phyloP scores from a whole-genome alignment of 768 basidiomycete genomes.

The Termitomyces sp. region DNA sequence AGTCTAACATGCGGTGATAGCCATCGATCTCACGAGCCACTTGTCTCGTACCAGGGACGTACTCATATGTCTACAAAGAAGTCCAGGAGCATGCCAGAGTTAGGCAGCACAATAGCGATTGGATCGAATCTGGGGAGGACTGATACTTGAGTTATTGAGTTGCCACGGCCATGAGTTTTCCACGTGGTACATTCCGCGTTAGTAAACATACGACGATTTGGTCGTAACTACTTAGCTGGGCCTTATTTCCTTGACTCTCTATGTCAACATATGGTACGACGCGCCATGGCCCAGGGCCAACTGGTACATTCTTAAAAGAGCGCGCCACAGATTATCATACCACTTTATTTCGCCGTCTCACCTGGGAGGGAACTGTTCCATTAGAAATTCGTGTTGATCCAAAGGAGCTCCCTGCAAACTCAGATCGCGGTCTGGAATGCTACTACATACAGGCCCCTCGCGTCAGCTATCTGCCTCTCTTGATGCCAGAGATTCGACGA shows the following conservation, averaged over 20 bases:
- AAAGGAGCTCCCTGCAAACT: slow-evolving; percentile 85
- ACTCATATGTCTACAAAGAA: not conserved
- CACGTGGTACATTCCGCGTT: not conserved
- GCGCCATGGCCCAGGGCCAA: slow-evolving; percentile 36
- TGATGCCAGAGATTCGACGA: slow-evolving; percentile 83
- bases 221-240: not conserved
- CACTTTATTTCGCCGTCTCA: slow-evolving; percentile 79
- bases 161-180: not conserved
- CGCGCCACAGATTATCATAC: slow-evolving; percentile 49
- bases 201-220: not conserved
- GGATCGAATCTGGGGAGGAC: not conserved
- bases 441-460: slow-evolving; percentile 90
- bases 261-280: slow-evolving; percentile 53
- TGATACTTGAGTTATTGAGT: no score
- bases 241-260: slow-evolving; percentile 1
- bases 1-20: not conserved
- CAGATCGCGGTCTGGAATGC: slow-evolving; percentile 83
- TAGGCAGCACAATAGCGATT: not conserved
- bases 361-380: slow-evolving; percentile 89
- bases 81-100: not conserved
- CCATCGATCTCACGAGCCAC: not conserved
- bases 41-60: not conserved
- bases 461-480: slow-evolving; percentile 87
- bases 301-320: slow-evolving; percentile 27
- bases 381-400: slow-evolving; percentile 86